phyloP scores from a whole-genome alignment of 306 rosid species.

The Sesbania bispinosa region DNA sequence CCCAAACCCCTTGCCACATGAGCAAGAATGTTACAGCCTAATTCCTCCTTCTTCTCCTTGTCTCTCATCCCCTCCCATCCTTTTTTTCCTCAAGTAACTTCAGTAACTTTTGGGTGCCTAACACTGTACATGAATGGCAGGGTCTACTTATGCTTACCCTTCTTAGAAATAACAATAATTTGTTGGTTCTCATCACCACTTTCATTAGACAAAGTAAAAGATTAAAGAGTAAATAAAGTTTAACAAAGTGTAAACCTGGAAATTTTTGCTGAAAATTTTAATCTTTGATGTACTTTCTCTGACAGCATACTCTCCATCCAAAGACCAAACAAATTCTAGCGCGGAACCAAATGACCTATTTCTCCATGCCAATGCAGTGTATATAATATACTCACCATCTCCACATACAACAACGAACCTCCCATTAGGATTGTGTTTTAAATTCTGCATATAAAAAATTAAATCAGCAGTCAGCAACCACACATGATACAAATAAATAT shows the following conservation, averaged over 20 bases:
- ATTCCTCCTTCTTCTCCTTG: background rate
- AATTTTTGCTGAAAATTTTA: conserved; percentile 81
- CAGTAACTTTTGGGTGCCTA: background rate
- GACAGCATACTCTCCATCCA: conserved; percentile 95
- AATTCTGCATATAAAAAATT: conserved; percentile 50
- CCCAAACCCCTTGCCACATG: background rate
- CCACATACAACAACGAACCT: conserved; percentile 98
- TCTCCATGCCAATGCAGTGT: conserved; percentile 98
- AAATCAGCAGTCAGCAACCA: conserved; percentile 11
- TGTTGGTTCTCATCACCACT: conserved; percentile 1
- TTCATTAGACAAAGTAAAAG: background rate
- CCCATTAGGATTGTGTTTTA: conserved; percentile 95
- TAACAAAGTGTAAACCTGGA: conserved; percentile 62
- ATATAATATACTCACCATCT: conserved; percentile 94
- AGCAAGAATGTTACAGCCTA: conserved; percentile 5
- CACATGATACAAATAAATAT: conserved; percentile 11
- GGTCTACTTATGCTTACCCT: background rate
- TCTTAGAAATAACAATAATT: background rate
- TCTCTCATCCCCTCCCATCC: background rate
- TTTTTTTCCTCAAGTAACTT: background rate
- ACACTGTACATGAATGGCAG: background rate
- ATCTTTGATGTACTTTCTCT: conserved; percentile 96
- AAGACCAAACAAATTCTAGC: conserved; percentile 90
- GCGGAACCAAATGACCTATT: conserved; percentile 95
- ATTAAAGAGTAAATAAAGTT: background rate